phyloP scores from a whole-genome alignment of 495 filamentous ascomycete genomes.

The Margaritispora aquatica region DNA sequence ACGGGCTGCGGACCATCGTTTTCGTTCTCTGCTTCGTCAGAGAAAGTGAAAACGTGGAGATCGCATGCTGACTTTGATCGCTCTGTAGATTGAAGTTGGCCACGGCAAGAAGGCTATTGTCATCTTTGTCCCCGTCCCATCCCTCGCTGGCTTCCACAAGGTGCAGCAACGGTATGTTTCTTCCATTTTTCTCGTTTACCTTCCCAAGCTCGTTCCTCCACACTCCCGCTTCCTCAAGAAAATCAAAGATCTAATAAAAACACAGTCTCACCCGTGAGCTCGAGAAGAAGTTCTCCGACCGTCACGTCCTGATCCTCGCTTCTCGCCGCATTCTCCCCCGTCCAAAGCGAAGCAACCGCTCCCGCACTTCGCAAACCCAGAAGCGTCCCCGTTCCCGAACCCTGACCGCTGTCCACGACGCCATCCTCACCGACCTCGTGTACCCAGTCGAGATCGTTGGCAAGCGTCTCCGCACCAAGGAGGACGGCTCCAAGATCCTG shows the following conservation, averaged over 20 bases:
- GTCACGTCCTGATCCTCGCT: conserved; percentile 97
- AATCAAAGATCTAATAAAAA: not conserved
- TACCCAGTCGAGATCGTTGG: conserved; percentile 99
- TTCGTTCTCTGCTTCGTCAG: not conserved
- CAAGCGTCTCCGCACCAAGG: conserved; percentile 93
- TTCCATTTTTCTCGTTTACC: not conserved
- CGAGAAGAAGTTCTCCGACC: conserved; percentile 99
- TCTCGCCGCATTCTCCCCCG: conserved; percentile 97
- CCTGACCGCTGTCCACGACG: conserved; percentile 94
- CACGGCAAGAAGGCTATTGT: conserved; percentile 99
- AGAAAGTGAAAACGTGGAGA: conserved; percentile 40
- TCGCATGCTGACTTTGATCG: conserved; percentile 62
- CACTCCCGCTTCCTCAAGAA: not conserved
- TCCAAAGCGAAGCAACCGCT: conserved; percentile 92
- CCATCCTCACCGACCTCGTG: conserved; percentile 92
- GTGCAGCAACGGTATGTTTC: conserved; percentile 92
- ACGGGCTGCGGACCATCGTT: conserved; percentile 60
- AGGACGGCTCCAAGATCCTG: conserved; percentile 93
- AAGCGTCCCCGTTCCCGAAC: conserved; percentile 97
- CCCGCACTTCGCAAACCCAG: conserved; percentile 88
- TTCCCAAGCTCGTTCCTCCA: not conserved
- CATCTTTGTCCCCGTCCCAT: conserved; percentile 99
- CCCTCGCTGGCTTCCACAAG: conserved; percentile 92
- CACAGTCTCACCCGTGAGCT: conserved; percentile 95
- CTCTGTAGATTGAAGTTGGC: conserved; percentile 92